These are phyloP conservation scores for Cystofilobasidium bisporidii DNA, from an alignment of 768 basidiomycete genomes.

Conservation along the genomic window DNA sequence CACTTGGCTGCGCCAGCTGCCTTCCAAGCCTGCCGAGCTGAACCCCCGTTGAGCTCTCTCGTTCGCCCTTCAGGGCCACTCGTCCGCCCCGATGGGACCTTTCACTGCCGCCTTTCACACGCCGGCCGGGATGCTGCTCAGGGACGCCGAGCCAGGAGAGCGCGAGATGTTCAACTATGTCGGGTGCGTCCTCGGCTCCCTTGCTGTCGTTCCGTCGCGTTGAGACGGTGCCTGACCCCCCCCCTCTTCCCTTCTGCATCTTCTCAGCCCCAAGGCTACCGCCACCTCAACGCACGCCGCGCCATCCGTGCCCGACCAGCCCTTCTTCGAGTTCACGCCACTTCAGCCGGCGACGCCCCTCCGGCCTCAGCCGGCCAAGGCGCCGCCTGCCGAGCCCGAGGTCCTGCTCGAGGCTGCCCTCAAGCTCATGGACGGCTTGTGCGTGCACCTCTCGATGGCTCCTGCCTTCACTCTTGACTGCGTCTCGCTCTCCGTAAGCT, in stretches of 20 bases:
- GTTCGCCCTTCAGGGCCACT: conserved; percentile 1
- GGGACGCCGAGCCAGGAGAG: conserved; percentile 25
- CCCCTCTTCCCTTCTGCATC: too few relatives aligned
- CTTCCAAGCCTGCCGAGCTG: too few relatives aligned
- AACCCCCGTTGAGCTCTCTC: not conserved
- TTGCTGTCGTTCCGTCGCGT: not conserved
- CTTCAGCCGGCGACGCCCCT: conserved; percentile 22
- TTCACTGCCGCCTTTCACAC: conserved; percentile 16
- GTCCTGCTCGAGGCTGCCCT: conserved; percentile 19
- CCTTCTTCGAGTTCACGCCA: conserved; percentile 24
- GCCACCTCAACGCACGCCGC: conserved; percentile 15
- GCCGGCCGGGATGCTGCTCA: conserved; percentile 10
- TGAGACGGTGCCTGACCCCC: not conserved
- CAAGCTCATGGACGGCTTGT: conserved; percentile 28
- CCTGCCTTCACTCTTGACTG: not conserved
- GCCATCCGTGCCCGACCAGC: conserved; percentile 17
- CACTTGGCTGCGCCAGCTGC: too few relatives aligned
- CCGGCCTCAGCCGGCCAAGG: conserved; percentile 3
- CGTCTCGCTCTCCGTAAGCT: not conserved
- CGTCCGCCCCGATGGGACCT: conserved; percentile 7
- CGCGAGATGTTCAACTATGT: conserved; percentile 27
- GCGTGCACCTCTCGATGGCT: too few relatives aligned
- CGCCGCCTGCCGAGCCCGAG: conserved; percentile 18
- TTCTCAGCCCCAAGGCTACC: conserved; percentile 13
- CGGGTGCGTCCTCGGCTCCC: conserved; percentile 11